A percentile compares a stretch with the other conserved stretches of the same genome.
Conservation (phyloP, 179 eudicot genomes). For the Actinidia arguta region DNA sequence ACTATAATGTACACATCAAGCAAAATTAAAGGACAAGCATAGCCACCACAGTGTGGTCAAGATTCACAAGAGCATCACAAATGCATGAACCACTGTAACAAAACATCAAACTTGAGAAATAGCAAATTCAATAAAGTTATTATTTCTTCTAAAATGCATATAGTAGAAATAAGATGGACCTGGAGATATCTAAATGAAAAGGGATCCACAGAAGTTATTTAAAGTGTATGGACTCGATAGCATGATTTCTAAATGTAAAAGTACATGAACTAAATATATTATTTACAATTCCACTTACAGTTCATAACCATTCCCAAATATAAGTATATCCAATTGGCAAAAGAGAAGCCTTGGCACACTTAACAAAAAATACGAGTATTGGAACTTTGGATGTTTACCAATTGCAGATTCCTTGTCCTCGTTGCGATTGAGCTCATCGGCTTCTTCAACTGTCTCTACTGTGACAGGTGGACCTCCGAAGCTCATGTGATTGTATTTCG, state of each 20-base stretch:
- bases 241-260: background rate
- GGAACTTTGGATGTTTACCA: constrained; percentile 43
- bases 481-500: constrained; percentile 80
- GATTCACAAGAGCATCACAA: background rate
- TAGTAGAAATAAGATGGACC: background rate
- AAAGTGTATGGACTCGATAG: background rate
- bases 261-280: background rate
- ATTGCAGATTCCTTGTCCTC: constrained; percentile 64
- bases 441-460: constrained; percentile 69
- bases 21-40: background rate
- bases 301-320: background rate
- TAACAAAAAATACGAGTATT: background rate
- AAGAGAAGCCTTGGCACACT: constrained; percentile 1
- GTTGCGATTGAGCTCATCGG: constrained; percentile 52
- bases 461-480: constrained; percentile 81
- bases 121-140: background rate
- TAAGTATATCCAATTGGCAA: background rate
- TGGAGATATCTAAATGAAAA: background rate
- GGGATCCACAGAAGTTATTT: background rate
- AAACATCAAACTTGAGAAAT: background rate
- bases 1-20: background rate
- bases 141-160: background rate
- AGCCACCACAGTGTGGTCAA: background rate
- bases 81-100: background rate
- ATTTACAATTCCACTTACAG: background rate